Conservation (phyloP, 352 stramenopile species). For the Pythium volutum region DNA sequence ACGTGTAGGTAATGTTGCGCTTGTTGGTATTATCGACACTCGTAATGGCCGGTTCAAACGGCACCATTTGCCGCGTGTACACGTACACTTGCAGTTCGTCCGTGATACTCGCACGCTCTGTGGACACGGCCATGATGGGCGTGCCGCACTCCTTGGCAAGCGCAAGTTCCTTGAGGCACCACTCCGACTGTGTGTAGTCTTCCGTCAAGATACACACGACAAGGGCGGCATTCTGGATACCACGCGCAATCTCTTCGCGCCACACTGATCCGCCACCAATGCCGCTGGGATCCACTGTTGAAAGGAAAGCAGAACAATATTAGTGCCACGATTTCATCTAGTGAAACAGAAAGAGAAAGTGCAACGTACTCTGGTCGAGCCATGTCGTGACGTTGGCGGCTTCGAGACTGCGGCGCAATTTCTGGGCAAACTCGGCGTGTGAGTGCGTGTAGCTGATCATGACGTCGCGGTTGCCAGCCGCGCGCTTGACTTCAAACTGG, state of each 20-base stretch:
- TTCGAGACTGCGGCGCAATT: conserved; percentile 69
- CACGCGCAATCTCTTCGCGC: conserved; percentile 77
- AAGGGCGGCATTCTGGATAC: conserved; percentile 71
- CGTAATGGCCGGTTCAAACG: conserved; percentile 73
- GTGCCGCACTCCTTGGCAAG: conserved; percentile 66
- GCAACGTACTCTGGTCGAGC: conserved; percentile 59
- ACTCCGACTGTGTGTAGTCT: conserved; percentile 68
- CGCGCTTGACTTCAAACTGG: conserved; percentile 81
- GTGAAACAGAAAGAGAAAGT: background rate
- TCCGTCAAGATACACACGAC: conserved; percentile 74
- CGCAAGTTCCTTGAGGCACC: conserved; percentile 79
- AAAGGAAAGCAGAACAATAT: background rate
- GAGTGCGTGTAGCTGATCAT: conserved; percentile 90
- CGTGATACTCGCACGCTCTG: conserved; percentile 48
- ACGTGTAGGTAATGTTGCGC: conserved; percentile 61
- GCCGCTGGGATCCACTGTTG: conserved; percentile 63
- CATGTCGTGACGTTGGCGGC: conserved; percentile 71
- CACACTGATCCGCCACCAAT: conserved; percentile 80
- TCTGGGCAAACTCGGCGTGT: conserved; percentile 66
- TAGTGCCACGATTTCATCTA: background rate
- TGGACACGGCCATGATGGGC: conserved; percentile 67
- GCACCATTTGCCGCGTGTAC: conserved; percentile 81
- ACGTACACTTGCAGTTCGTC: conserved; percentile 85
- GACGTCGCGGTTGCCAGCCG: conserved; percentile 73
- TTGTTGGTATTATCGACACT: conserved; percentile 49